These are phyloP conservation scores for Saccharomycopsis microspora DNA, from an alignment of 805 yeast species.

Conservation along the genomic window DNA sequence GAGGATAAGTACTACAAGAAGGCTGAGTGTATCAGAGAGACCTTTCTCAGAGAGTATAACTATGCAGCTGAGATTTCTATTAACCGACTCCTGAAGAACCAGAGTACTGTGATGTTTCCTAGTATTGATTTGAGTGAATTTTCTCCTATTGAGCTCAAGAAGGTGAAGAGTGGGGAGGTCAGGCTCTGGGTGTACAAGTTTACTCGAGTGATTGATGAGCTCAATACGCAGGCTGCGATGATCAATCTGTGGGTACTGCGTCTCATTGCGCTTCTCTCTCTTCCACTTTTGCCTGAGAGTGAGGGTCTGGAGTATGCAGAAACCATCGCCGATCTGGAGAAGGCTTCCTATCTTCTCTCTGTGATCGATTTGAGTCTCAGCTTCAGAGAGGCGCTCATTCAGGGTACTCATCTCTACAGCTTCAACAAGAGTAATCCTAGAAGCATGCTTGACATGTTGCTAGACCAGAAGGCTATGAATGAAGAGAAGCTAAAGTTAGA, in stretches of 20 bases:
- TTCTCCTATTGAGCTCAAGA: neutral
- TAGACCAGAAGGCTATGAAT: conserved; percentile 3
- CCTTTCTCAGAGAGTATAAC: conserved; percentile 33
- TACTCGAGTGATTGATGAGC: conserved; percentile 20
- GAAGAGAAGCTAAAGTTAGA: conserved; percentile 16
- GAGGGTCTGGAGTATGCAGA: conserved; percentile 72
- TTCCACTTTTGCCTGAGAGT: conserved; percentile 28
- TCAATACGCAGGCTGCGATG: conserved; percentile 40
- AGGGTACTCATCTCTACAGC: conserved; percentile 17
- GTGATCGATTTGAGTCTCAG: conserved; percentile 36
- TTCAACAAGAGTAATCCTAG: conserved; percentile 5
- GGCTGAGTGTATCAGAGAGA: conserved; percentile 53
- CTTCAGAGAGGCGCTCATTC: conserved; percentile 31
- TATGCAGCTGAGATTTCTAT: conserved; percentile 22
- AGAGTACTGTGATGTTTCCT: neutral
- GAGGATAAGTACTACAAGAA: conserved; percentile 44
- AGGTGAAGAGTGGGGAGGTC: conserved; percentile 1
- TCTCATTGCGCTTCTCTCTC: conserved; percentile 31
- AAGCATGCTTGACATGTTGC: conserved; percentile 6
- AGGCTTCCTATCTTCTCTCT: conserved; percentile 46
- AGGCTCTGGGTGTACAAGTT: conserved; percentile 15
- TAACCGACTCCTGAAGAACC: neutral
- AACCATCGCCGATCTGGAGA: conserved; percentile 67
- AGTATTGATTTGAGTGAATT: neutral
- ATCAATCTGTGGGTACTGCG: conserved; percentile 42